Evolutionary conservation across 1,284 basidiomycete species (phyloP).

Genomic region (Testicularia cyperi): DNA sequence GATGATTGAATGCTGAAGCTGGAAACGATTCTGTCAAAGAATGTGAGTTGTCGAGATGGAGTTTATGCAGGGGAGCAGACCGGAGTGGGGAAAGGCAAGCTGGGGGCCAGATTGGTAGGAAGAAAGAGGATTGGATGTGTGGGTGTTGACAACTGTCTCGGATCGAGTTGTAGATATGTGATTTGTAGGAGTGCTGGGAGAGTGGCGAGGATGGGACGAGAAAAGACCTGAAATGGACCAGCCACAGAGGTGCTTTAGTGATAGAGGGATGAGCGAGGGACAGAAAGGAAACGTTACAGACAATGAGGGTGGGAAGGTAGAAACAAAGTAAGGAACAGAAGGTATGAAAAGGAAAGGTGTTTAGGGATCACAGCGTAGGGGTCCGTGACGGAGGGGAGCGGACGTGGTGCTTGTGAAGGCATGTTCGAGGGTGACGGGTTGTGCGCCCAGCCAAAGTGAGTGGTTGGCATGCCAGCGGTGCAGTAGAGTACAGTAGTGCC

Average conservation of each 20-base stretch:
- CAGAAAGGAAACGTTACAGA: background rate
- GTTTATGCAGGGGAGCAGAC: background rate
- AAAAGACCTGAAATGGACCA: slow-evolving; percentile 13
- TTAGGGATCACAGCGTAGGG: too few species aligned
- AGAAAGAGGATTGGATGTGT: background rate
- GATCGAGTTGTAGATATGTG: too few species aligned
- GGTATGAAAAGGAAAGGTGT: background rate
- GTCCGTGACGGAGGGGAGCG: too few species aligned
- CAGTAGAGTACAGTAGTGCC: too few species aligned
- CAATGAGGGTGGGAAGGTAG: slow-evolving; percentile 3
- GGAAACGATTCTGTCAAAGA: background rate
- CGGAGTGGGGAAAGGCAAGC: background rate
- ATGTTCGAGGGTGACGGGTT: too few species aligned
- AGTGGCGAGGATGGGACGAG: background rate
- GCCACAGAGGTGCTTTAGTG: slow-evolving; percentile 6
- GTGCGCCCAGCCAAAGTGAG: too few species aligned
- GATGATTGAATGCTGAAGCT: too few species aligned
- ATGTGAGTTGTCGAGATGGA: background rate
- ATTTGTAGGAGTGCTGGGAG: background rate
- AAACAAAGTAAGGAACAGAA: background rate
- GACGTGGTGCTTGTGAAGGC: too few species aligned
- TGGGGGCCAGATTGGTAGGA: background rate
- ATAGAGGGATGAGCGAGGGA: background rate
- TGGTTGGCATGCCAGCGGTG: too few species aligned
- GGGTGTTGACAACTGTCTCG: too few species aligned